These are phyloP conservation scores for Flaveria ramosissima DNA, from an alignment of 129 eudicot genomes.

Conservation along the genomic window DNA sequence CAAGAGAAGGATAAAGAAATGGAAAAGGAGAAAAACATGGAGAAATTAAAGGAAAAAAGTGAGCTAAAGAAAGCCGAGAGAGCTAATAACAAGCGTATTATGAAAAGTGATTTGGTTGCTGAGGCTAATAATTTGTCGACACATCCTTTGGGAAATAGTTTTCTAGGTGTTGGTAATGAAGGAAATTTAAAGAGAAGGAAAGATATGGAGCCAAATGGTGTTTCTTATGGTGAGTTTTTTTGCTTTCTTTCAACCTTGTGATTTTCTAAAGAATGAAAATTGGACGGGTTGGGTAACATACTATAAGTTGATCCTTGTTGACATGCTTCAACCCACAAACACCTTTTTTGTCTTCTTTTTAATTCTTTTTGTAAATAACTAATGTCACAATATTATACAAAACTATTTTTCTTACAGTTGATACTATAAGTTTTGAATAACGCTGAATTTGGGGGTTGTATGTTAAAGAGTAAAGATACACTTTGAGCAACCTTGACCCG, in stretches of 20 bases:
- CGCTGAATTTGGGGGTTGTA: neutral
- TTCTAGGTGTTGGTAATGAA: constrained; percentile 36
- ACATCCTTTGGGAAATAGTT: constrained; percentile 25
- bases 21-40: constrained; percentile 47
- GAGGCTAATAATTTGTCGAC: constrained; percentile 18
- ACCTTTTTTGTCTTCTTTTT: too few species aligned
- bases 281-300: neutral
- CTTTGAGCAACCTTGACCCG: constrained; percentile 2
- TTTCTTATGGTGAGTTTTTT: constrained; percentile 58
- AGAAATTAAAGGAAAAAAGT: constrained; percentile 44
- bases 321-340: neutral
- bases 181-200: constrained; percentile 55
- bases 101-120: constrained; percentile 24
- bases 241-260: constrained; percentile 15
- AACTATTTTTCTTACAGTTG: neutral
- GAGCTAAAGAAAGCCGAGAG: constrained; percentile 42
- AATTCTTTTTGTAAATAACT: neutral
- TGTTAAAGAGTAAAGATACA: neutral
- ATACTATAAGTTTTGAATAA: neutral
- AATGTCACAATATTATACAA: neutral
- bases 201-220: constrained; percentile 58
- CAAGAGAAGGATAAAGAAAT: constrained; percentile 45
- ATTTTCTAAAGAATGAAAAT: neutral
- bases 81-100: constrained; percentile 33
- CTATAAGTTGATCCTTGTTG: neutral